Conservation (phyloP, 2,329 filamentous ascomycete genomes). For the Sporothrix humicola region DNA sequence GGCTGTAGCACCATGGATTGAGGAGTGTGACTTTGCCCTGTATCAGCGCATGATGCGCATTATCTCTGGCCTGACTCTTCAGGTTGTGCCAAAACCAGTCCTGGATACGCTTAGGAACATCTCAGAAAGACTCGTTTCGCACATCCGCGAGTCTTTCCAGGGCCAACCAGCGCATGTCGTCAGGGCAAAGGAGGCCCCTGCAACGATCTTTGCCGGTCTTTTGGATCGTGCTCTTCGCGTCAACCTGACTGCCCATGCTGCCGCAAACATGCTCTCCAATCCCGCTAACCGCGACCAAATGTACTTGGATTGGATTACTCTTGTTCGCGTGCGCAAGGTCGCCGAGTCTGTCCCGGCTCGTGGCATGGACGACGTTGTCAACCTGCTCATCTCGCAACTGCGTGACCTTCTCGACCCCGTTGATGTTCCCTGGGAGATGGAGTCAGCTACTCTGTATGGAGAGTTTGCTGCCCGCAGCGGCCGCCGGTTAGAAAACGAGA, state of each 20-base stretch:
- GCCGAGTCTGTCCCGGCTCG: conserved; percentile 67
- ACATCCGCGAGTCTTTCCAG: conserved; percentile 85
- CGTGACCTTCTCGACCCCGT: conserved; percentile 72
- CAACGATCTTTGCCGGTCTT: conserved; percentile 84
- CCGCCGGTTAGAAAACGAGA: conserved; percentile 49
- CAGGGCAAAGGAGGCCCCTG: conserved; percentile 84
- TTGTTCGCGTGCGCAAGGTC: conserved; percentile 66
- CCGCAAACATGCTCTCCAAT: conserved; percentile 89
- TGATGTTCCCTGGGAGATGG: conserved; percentile 68
- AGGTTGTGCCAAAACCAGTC: conserved; percentile 87
- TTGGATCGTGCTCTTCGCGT: conserved; percentile 87
- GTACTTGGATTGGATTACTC: conserved; percentile 87
- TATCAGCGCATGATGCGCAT: conserved; percentile 98
- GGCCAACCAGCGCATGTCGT: conserved; percentile 85
- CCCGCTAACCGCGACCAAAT: conserved; percentile 90
- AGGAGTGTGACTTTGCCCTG: conserved; percentile 91
- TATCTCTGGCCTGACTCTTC: conserved; percentile 83
- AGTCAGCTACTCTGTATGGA: conserved; percentile 65
- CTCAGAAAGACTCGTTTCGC: conserved; percentile 76
- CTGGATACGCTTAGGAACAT: conserved; percentile 87
- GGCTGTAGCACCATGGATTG: conserved; percentile 87
- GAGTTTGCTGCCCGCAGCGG: conserved; percentile 59
- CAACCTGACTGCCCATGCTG: conserved; percentile 91
- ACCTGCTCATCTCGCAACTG: conserved; percentile 68
- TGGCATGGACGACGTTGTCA: conserved; percentile 70